A percentile compares a stretch with the other conserved stretches of the same genome.
These are phyloP conservation scores for Tricholomella constricta DNA, from an alignment of 768 basidiomycete genomes.

Conservation along the genomic window DNA sequence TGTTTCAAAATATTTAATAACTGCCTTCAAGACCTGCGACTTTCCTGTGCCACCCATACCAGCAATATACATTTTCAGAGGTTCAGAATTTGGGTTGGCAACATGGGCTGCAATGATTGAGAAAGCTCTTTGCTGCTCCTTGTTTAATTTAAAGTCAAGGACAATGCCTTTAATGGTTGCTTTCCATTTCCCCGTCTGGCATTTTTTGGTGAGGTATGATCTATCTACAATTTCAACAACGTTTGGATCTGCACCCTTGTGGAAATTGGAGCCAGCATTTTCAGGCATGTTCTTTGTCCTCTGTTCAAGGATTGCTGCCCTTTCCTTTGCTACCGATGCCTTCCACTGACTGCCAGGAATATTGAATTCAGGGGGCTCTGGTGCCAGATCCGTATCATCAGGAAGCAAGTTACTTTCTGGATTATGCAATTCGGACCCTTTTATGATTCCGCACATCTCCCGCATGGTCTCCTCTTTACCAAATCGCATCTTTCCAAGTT, in stretches of 20 bases:
- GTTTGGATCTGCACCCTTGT: background rate
- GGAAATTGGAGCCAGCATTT: background rate
- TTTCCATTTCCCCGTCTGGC: background rate
- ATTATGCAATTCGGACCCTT: too few species aligned
- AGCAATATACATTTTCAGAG: slow-evolving; percentile 32
- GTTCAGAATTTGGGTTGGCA: background rate
- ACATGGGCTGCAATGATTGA: slow-evolving; percentile 20
- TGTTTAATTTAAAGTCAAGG: slow-evolving; percentile 1
- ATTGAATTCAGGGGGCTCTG: background rate
- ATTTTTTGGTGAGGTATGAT: background rate
- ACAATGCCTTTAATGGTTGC: background rate
- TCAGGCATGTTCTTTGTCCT: background rate
- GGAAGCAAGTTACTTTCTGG: background rate
- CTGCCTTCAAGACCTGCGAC: slow-evolving; percentile 26
- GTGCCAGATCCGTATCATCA: background rate
- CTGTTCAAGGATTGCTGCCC: background rate
- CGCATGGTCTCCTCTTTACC: background rate
- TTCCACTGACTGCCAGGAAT: background rate
- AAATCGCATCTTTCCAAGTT: background rate
- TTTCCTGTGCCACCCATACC: slow-evolving; percentile 38
- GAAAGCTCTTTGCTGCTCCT: slow-evolving; percentile 13
- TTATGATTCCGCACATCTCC: background rate
- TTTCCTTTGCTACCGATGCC: background rate
- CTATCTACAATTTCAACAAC: background rate
- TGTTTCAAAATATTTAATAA: background rate